These are phyloP conservation scores for Aurantiochytrium sp. DNA, from an alignment of 108 stramenopile species.

Conservation along the genomic window DNA sequence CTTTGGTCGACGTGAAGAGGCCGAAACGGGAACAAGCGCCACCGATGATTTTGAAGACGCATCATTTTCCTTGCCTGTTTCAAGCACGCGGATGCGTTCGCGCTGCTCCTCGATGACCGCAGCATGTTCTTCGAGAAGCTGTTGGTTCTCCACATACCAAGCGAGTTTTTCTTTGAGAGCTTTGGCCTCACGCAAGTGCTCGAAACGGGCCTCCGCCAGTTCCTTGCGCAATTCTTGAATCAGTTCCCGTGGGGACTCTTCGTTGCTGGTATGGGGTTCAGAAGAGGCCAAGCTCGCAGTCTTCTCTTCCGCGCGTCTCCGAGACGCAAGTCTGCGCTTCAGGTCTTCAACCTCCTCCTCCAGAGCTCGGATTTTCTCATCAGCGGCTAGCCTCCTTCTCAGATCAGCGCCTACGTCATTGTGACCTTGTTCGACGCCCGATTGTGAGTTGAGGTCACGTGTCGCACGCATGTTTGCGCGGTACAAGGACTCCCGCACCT, in stretches of 20 bases:
- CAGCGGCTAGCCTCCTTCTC: conserved; percentile 18
- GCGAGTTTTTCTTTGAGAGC: conserved; percentile 24
- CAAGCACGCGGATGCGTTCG: background rate
- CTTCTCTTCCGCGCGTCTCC: background rate
- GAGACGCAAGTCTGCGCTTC: background rate
- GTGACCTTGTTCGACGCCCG: background rate
- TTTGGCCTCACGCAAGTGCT: background rate
- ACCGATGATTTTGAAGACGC: too few relatives aligned
- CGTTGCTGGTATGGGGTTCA: background rate
- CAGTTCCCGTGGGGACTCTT: conserved; percentile 4
- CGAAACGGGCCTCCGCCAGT: conserved; percentile 19
- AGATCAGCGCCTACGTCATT: conserved; percentile 3
- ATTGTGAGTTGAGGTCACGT: conserved; percentile 18
- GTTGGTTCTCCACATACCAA: conserved; percentile 30
- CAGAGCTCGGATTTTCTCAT: conserved; percentile 10
- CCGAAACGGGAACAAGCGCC: background rate
- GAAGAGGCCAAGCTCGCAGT: background rate
- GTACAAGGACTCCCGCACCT: conserved; percentile 23
- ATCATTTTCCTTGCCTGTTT: background rate
- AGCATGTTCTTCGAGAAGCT: background rate
- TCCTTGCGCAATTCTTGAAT: conserved; percentile 19
- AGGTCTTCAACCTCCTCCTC: conserved; percentile 17
- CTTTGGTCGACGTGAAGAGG: too few relatives aligned
- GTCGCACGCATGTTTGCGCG: conserved; percentile 25
- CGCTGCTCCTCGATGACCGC: background rate